Conservation (phyloP, 2,329 filamentous ascomycete species). For the Colletotrichum sp. region DNA sequence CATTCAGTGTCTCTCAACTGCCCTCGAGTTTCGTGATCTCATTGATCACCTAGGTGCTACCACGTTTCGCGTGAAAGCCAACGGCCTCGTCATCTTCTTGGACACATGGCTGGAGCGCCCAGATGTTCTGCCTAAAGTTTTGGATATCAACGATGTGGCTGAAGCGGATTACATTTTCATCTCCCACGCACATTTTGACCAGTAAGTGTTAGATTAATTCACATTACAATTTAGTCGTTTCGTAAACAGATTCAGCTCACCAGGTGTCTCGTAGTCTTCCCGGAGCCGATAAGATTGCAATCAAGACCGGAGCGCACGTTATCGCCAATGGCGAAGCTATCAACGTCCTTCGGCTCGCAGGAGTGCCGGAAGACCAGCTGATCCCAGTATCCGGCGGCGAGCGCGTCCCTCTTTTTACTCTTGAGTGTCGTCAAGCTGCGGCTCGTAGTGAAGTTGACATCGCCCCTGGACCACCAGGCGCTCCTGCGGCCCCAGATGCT, state of each 20-base stretch:
- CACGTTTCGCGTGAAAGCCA: not conserved
- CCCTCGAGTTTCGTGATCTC: not conserved
- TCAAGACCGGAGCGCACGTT: not conserved
- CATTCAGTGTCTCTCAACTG: not conserved
- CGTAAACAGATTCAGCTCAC: not conserved
- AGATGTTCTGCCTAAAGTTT: not conserved
- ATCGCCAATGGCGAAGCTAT: not conserved
- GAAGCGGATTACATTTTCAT: conserved; percentile 30
- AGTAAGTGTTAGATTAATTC: conserved; percentile 3
- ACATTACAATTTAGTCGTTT: not conserved
- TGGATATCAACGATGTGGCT: conserved; percentile 23
- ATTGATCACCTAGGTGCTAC: not conserved
- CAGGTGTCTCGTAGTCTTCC: not conserved
- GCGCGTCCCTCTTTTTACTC: not conserved
- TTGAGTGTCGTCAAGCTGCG: not conserved
- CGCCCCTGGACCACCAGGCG: not conserved
- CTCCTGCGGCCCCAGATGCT: not conserved
- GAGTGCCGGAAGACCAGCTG: not conserved
- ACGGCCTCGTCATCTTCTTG: not conserved
- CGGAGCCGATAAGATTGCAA: not conserved
- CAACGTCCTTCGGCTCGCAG: not conserved
- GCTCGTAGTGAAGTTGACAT: not conserved
- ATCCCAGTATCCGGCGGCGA: not conserved
- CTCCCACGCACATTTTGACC: conserved; percentile 29
- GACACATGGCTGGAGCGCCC: not conserved